Evolutionary conservation across 23 red algal genomes (phyloP).

Genomic region (Gracilaria domingensis): DNA sequence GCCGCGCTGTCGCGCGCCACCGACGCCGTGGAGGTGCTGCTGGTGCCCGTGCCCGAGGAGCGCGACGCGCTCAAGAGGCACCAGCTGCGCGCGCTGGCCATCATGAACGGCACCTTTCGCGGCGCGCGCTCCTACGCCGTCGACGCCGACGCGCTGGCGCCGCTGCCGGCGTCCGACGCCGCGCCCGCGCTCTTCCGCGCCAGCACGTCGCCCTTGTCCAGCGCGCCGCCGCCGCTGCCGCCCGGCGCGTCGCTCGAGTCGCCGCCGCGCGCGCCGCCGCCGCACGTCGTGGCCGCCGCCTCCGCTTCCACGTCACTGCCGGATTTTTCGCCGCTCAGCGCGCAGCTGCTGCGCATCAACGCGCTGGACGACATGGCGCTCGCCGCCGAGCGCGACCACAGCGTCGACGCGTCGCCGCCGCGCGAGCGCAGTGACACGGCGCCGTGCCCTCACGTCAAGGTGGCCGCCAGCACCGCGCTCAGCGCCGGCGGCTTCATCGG

Average conservation of each 20-base stretch:
- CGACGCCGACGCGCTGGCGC: neutral
- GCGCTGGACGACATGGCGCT: constrained; percentile 13
- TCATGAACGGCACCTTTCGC: constrained; percentile 93
- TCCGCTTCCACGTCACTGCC: neutral
- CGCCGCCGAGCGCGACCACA: constrained; percentile 14
- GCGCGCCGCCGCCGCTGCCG: neutral
- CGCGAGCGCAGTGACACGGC: constrained; percentile 1
- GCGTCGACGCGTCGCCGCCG: constrained; percentile 23
- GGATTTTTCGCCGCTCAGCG: neutral
- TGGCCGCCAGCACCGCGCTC: constrained; percentile 33
- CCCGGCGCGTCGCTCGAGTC: no score
- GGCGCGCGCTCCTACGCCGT: neutral
- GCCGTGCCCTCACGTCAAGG: neutral
- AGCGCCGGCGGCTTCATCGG: constrained; percentile 68
- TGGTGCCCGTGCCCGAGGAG: constrained; percentile 95
- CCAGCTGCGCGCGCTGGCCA: constrained; percentile 93
- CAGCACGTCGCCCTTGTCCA: neutral
- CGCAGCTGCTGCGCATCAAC: neutral
- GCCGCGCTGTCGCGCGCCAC: constrained; percentile 84
- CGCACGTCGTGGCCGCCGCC: neutral
- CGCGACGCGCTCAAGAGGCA: constrained; percentile 90
- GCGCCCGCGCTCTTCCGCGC: neutral
- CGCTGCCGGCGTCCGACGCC: neutral
- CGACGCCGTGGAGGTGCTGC: constrained; percentile 89
- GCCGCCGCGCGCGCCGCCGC: neutral